Conservation (phyloP, 192 early-diverging fungal species). For the Podila clonocystis region DNA sequence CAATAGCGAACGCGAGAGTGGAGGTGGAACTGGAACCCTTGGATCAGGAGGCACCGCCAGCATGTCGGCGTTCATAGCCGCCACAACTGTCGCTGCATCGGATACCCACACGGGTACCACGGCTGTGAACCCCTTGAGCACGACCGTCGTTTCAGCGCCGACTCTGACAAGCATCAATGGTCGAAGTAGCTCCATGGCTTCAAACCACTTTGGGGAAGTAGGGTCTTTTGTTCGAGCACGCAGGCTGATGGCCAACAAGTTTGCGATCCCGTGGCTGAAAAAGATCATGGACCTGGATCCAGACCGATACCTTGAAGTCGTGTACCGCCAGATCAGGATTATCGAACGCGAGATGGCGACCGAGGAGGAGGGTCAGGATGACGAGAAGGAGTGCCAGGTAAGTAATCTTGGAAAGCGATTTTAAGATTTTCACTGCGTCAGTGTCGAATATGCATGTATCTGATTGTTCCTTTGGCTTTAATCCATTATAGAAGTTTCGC, state of each 20-base stretch:
- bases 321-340: conserved; percentile 53
- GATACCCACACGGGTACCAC: conserved; percentile 1
- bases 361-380: neutral
- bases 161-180: neutral
- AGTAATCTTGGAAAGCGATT: neutral
- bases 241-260: conserved; percentile 57
- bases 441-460: too few relatives aligned
- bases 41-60: neutral
- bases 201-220: conserved; percentile 33
- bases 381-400: conserved; percentile 23
- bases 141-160: neutral
- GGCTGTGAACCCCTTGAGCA: neutral
- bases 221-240: conserved; percentile 61
- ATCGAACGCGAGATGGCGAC: conserved; percentile 50
- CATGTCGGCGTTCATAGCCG: conserved; percentile 1
- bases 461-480: neutral
- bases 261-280: conserved; percentile 59
- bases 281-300: conserved; percentile 55
- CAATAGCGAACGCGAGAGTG: neutral
- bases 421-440: neutral
- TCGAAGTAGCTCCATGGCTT: conserved; percentile 17
- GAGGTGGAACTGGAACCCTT: neutral
- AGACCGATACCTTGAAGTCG: conserved; percentile 43
- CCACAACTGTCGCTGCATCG: neutral
- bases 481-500: conserved; percentile 37